phyloP scores from a whole-genome alignment of 352 stramenopile genomes.

The Phytophthora gonapodyides region DNA sequence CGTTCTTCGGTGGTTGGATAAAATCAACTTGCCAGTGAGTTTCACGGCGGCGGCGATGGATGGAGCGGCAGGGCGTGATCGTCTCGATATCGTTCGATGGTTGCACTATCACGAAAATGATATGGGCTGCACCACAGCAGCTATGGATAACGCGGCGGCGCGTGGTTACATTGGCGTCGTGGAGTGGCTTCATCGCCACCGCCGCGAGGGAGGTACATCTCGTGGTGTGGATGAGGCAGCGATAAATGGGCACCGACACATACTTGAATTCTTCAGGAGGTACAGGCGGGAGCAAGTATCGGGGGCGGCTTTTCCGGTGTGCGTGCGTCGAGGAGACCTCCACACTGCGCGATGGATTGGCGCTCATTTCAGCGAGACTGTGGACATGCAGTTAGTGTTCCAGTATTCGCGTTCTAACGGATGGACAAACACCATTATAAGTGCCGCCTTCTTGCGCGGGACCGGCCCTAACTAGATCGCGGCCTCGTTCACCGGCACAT shows the following conservation, averaged over 20 bases:
- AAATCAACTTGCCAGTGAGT: neutral
- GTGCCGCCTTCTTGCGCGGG: neutral
- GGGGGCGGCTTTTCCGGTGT: conserved; percentile 7
- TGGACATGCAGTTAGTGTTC: neutral
- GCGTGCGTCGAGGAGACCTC: neutral
- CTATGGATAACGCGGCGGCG: too few species aligned
- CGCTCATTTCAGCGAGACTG: neutral
- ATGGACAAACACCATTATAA: neutral
- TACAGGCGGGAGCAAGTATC: neutral
- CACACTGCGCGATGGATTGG: neutral
- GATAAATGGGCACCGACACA: conserved; percentile 3
- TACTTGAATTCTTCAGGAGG: conserved; percentile 7
- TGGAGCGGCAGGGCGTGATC: conserved; percentile 1
- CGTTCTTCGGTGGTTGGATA: conserved; percentile 10
- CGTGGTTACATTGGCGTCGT: neutral
- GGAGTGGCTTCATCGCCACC: conserved; percentile 13
- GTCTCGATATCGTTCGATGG: conserved; percentile 9
- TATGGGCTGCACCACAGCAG: conserved; percentile 3
- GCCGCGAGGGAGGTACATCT: conserved; percentile 3
- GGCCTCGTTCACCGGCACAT: too few species aligned
- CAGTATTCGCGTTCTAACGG: neutral
- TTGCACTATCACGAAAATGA: conserved; percentile 4
- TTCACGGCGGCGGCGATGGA: conserved; percentile 14
- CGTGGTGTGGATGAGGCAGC: conserved; percentile 13
- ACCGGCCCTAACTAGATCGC: neutral